A percentile compares a stretch with the other conserved stretches of the same genome.
phyloP scores from a whole-genome alignment of 1,284 basidiomycete species.

The Flammula alnicola region DNA sequence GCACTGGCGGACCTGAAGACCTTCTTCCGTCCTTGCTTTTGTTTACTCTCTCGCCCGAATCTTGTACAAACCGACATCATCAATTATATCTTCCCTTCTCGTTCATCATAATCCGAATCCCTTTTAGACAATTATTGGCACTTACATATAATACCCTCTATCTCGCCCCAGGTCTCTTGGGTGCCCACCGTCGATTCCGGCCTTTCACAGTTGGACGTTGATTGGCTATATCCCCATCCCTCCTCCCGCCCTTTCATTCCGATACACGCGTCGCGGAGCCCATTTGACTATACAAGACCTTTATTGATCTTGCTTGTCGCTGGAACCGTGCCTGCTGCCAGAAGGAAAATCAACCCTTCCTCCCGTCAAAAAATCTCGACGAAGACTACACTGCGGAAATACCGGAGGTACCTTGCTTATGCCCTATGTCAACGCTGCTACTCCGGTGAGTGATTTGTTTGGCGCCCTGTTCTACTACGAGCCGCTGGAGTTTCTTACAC shows the following conservation, averaged over 20 bases:
- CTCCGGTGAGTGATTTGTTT: slow-evolving; percentile 32
- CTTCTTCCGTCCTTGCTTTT: not conserved
- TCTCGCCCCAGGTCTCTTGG: slow-evolving; percentile 15
- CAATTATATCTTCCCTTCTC: slow-evolving; percentile 8
- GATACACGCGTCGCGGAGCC: slow-evolving; percentile 10
- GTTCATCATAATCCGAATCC: slow-evolving; percentile 4
- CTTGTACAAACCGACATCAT: slow-evolving; percentile 3
- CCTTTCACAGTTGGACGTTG: slow-evolving; percentile 17
- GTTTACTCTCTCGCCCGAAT: too few relatives aligned
- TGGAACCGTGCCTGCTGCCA: slow-evolving; percentile 5
- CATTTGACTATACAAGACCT: slow-evolving; percentile 15
- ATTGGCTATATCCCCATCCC: slow-evolving; percentile 19
- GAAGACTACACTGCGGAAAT: slow-evolving; percentile 11
- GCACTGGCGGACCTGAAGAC: not conserved
- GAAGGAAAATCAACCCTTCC: slow-evolving; percentile 3
- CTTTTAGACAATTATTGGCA: slow-evolving; percentile 2
- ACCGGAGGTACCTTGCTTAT: slow-evolving; percentile 28
- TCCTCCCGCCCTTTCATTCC: slow-evolving; percentile 18
- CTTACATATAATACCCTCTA: slow-evolving; percentile 16
- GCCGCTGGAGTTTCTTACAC: slow-evolving; percentile 1
- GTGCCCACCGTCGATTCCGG: slow-evolving; percentile 24
- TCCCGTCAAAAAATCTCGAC: not conserved
- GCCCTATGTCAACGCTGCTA: slow-evolving; percentile 37
- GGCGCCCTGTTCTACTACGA: not conserved
- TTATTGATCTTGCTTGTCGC: slow-evolving; percentile 22